These are phyloP conservation scores for Lumnitzera racemosa DNA, from an alignment of 345 rosid genomes.

Conservation along the genomic window DNA sequence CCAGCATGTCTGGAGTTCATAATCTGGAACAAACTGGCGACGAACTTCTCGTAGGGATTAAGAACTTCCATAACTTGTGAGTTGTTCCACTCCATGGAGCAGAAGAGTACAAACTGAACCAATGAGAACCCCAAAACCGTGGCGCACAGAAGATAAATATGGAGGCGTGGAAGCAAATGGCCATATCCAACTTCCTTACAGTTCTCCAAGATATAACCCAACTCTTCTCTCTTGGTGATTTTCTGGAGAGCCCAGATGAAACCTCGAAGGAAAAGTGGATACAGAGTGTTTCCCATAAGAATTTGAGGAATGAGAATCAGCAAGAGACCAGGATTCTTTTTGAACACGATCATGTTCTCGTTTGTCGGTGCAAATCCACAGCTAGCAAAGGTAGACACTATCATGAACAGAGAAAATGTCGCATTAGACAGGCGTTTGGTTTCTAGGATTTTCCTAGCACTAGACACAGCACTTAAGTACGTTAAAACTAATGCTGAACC, in stretches of 20 bases:
- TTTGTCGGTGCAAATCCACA: conserved; percentile 65
- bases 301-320: conserved; percentile 40
- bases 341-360: conserved; percentile 63
- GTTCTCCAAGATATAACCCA: conserved; percentile 30
- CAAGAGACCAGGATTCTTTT: conserved; percentile 41
- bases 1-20: conserved; percentile 50
- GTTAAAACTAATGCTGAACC: conserved; percentile 30
- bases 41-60: conserved; percentile 32
- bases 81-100: conserved; percentile 11
- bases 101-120: conserved; percentile 3
- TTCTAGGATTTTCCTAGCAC: conserved; percentile 32
- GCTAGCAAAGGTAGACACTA: conserved; percentile 44
- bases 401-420: conserved; percentile 47
- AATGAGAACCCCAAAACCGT: conserved; percentile 33
- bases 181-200: conserved; percentile 28
- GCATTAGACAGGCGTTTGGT: conserved; percentile 21
- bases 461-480: conserved; percentile 28
- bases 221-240: conserved; percentile 22
- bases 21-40: conserved; percentile 33
- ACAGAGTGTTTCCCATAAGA: conserved; percentile 52
- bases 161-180: conserved; percentile 31
- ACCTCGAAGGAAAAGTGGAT: conserved; percentile 28
- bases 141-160: conserved; percentile 13
- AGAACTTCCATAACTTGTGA: conserved; percentile 28
- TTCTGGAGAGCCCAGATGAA: conserved; percentile 30